Conservation (phyloP, 1,284 basidiomycete species). For the Malassezia sp. region DNA sequence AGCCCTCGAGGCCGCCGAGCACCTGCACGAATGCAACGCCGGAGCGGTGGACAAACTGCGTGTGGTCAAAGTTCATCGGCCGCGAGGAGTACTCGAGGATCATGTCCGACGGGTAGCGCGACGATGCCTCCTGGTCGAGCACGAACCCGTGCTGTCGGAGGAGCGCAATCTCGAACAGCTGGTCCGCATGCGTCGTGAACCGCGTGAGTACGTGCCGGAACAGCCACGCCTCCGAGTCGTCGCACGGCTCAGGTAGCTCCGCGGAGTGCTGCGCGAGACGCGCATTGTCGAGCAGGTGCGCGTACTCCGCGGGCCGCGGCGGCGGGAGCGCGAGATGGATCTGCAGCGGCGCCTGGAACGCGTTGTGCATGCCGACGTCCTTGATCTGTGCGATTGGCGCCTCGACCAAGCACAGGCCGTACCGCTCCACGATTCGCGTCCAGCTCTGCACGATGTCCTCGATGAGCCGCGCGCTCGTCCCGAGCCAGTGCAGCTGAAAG, state of each 20-base stretch:
- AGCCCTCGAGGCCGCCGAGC: slow-evolving; percentile 34
- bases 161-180: slow-evolving; percentile 41
- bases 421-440: slow-evolving; percentile 73
- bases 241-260: slow-evolving; percentile 16
- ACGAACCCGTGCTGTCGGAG: slow-evolving; percentile 40
- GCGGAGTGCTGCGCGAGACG: slow-evolving; percentile 21
- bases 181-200: slow-evolving; percentile 19
- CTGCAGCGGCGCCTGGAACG: slow-evolving; percentile 40
- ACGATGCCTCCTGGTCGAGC: slow-evolving; percentile 41
- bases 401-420: slow-evolving; percentile 83
- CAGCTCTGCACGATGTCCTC: slow-evolving; percentile 78
- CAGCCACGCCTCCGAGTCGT: slow-evolving; percentile 12
- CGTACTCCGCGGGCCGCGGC: slow-evolving; percentile 26
- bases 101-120: slow-evolving; percentile 26
- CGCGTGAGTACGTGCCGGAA: slow-evolving; percentile 7
- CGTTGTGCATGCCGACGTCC: slow-evolving; percentile 39
- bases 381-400: slow-evolving; percentile 46
- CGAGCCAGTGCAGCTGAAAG: slow-evolving; percentile 85
- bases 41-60: slow-evolving; percentile 40
- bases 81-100: slow-evolving; percentile 37
- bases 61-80: slow-evolving; percentile 39
- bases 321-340: slow-evolving; percentile 38
- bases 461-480: slow-evolving; percentile 85
- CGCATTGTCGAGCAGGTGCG: slow-evolving; percentile 14
- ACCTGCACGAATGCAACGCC: slow-evolving; percentile 45